Conservation (phyloP, 345 rosid species). For the Ricinus communis region DNA sequence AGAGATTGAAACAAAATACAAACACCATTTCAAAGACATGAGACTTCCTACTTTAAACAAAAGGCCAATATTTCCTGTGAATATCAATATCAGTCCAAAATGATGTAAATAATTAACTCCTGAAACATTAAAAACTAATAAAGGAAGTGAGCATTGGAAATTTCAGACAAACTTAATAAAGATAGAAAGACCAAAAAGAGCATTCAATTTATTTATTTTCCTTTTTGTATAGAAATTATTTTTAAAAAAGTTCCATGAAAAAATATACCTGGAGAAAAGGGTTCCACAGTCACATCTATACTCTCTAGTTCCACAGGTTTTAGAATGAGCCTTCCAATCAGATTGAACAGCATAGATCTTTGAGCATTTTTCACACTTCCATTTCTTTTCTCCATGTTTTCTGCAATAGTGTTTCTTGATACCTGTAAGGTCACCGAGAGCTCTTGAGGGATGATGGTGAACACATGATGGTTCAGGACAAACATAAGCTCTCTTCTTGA, state of each 20-base stretch:
- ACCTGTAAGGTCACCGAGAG: slow-evolving; percentile 93
- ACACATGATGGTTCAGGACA: slow-evolving; percentile 83
- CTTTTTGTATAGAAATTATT: not conserved
- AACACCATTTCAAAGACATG: slow-evolving; percentile 24
- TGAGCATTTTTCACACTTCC: slow-evolving; percentile 94
- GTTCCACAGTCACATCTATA: slow-evolving; percentile 96
- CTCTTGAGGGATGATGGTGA: slow-evolving; percentile 91
- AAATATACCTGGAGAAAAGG: slow-evolving; percentile 72
- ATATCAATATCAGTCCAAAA: slow-evolving; percentile 16
- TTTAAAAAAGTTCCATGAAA: slow-evolving; percentile 3
- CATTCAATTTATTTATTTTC: not conserved
- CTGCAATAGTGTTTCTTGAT: slow-evolving; percentile 91
- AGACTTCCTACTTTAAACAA: slow-evolving; percentile 24
- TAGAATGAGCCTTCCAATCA: slow-evolving; percentile 95
- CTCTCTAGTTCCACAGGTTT: slow-evolving; percentile 93
- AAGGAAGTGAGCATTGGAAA: slow-evolving; percentile 17
- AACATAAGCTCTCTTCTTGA: slow-evolving; percentile 64
- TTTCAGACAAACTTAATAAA: slow-evolving; percentile 23
- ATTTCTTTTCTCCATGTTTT: slow-evolving; percentile 94
- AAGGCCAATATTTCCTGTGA: slow-evolving; percentile 20
- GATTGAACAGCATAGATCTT: slow-evolving; percentile 96
- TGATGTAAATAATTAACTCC: slow-evolving; percentile 3
- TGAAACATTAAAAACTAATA: slow-evolving; percentile 11
- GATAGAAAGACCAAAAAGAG: slow-evolving; percentile 13
- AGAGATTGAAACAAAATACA: slow-evolving; percentile 16